Base-by-base conservation (phyloP, 179 eudicot genomes). In the Spinacia oleracea region DNA sequence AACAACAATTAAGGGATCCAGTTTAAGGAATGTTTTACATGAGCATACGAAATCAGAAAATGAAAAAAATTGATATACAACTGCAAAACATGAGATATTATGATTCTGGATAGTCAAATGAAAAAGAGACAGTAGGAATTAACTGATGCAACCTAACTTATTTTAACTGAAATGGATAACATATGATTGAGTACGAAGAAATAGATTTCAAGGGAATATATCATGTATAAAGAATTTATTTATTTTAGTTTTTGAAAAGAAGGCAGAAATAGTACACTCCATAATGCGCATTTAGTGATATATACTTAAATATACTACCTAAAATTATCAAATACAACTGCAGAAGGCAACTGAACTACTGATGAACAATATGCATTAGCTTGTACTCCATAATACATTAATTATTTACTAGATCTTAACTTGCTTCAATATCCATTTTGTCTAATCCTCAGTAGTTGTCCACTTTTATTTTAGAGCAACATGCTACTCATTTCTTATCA, bases 21-120 rank as follows among this genome's bases (percentile, higher is more conserved):
- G 48, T 34, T 62, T 55, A 72, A 48, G 58, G n/a, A 55, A 48
- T 46, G 43, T 15, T 56, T 60, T 5, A 34, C 56, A 66, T 3
- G 25, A 72, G 8, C 11, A 60, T 42, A 51, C 9, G 46, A 40
- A 64, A 38, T 2, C 12, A 18, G 35, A 56, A 58, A 38, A 72
- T 21, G 4, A 45, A 66, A 14, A 58, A 4, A 46, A n/a, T 14
- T 32, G 51, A 21, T n/a, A n/a, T n/a, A n/a, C n/a, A n/a, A n/a
- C n/a, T n/a, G n/a, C n/a, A 76, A 35, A 51, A 34, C 23, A 58
- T 69, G 34, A 38, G 65, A 23, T 69, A 35, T n/a, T n/a, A n/a
- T 6, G 6, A 23, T 34, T 65, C 70, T 73, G 66, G 15, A 38
- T 20, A 38, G 7, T 46, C 18, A 45, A 67, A 45, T 70, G 20